Conservation (phyloP, 331 rosid species). For the Pyrus hybrid region DNA sequence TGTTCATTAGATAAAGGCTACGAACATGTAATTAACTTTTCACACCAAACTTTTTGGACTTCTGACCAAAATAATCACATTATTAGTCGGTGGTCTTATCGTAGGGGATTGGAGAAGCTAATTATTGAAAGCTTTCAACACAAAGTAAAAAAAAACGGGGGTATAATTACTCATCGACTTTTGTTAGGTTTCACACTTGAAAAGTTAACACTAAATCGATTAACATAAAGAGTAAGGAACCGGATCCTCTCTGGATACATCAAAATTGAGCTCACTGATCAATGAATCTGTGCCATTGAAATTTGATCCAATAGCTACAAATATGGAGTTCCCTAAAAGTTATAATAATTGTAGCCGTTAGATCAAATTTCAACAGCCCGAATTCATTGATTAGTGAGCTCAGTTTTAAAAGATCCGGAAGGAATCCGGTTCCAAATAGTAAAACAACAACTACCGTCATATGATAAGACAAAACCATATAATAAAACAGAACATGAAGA, state of each 20-base stretch:
- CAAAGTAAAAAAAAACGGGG: too few species aligned
- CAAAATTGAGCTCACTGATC: too few species aligned
- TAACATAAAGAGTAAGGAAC: too few species aligned
- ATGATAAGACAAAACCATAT: not conserved
- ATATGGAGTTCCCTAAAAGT: fast-evolving
- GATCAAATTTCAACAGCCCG: fast-evolving
- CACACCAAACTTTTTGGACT: constrained; percentile 14
- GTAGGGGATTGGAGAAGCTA: not conserved
- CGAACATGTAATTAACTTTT: not conserved
- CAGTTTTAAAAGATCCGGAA: too few species aligned
- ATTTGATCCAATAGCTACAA: too few species aligned
- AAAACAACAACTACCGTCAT: not conserved
- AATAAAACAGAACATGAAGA: not conserved
- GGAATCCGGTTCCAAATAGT: not conserved
- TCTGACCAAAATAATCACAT: not conserved
- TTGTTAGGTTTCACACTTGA: not conserved
- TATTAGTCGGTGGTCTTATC: constrained; percentile 13
- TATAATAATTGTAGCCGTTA: too few species aligned
- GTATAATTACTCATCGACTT: not conserved
- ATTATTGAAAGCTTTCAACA: not conserved
- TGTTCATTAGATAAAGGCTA: constrained; percentile 1
- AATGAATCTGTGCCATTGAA: fast-evolving
- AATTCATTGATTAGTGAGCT: too few species aligned
- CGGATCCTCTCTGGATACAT: too few species aligned
- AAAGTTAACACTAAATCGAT: not conserved